Base-by-base conservation (phyloP, 2,329 filamentous ascomycete species). In the Didymella pinodella region DNA sequence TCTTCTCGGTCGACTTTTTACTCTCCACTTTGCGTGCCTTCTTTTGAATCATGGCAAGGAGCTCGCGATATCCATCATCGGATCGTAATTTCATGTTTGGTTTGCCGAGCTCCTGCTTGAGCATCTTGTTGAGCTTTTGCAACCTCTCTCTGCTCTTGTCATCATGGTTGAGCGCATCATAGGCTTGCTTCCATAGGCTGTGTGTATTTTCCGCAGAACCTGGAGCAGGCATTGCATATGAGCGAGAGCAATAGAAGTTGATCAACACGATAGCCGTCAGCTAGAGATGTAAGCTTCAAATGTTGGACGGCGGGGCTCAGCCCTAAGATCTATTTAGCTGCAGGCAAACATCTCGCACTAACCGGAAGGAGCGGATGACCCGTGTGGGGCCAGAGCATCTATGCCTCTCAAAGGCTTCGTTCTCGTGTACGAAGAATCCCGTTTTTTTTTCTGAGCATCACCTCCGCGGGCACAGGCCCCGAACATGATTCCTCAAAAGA, bases 141-240 rank as follows among this genome's bases (percentile, higher is more conserved):
- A 67, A 32, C 7, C 61, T 51, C 46, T 62, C 58, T 47, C 62
- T 53, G 11, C 64, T 55, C 28, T 61, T 57, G 4, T 53, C 49
- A 10, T 66, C 62, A 20, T 57, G 56, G 29, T 48, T 48, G 6
- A 66, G 62, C 1, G 43, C 62, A 18, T 54, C 46, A 34, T 66
- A 63, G n/a, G 64, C 65, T 43, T 66, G 59, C 40, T 56, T 62
- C 65, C 65, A 67, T 5, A 67, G 40, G 14, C 65, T 62, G 5
- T 54, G 50, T 8, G 49, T 32, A 32, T 18, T 64, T 55, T 32
- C 32, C 40, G 0, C 46, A 11, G 22, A 22, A 22, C 22, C 22
- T 2, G 22, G 22, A 22, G 22, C 22, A 3, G 22, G 22, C 22
- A 22, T 22, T 22, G 22, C 3, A 22, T 22, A 22, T 22, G 22